These are phyloP conservation scores for Tolypocladium pustulatum DNA, from an alignment of 2,329 filamentous ascomycete genomes.

Conservation along the genomic window DNA sequence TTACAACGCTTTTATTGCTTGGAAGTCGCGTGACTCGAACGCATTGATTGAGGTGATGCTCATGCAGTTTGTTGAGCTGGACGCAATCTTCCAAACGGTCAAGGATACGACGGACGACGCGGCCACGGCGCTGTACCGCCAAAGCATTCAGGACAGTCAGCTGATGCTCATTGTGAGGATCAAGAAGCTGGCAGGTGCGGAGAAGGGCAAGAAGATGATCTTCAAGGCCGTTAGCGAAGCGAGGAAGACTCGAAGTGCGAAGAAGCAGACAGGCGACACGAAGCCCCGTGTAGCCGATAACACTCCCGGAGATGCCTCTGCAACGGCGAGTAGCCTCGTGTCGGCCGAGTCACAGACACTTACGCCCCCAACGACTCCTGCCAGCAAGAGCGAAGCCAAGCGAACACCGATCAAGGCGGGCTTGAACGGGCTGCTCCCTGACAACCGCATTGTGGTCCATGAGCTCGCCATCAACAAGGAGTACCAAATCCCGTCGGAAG, in stretches of 20 bases:
- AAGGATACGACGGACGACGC: conserved; percentile 66
- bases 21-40: conserved; percentile 72
- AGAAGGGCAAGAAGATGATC: conserved; percentile 62
- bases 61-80: conserved; percentile 75
- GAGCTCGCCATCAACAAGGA: conserved; percentile 72
- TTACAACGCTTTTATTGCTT: conserved; percentile 69
- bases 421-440: conserved; percentile 49
- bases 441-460: conserved; percentile 66
- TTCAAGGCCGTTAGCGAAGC: conserved; percentile 65
- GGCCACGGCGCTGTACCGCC: conserved; percentile 64
- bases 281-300: conserved; percentile 55
- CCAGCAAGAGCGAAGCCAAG: conserved; percentile 27
- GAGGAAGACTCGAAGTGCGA: conserved; percentile 51
- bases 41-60: conserved; percentile 76
- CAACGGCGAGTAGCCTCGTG: conserved; percentile 24
- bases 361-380: conserved; percentile 43
- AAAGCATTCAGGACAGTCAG: conserved; percentile 74
- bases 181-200: conserved; percentile 63
- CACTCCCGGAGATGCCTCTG: conserved; percentile 24
- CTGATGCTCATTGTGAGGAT: conserved; percentile 69
- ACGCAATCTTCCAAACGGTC: conserved; percentile 74
- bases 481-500: conserved; percentile 57
- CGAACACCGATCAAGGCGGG: conserved; percentile 25
- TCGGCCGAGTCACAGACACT: conserved; percentile 36
- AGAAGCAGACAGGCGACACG: conserved; percentile 58